Conservation (phyloP, 2,329 filamentous ascomycete species). For the Xylaria sp. region DNA sequence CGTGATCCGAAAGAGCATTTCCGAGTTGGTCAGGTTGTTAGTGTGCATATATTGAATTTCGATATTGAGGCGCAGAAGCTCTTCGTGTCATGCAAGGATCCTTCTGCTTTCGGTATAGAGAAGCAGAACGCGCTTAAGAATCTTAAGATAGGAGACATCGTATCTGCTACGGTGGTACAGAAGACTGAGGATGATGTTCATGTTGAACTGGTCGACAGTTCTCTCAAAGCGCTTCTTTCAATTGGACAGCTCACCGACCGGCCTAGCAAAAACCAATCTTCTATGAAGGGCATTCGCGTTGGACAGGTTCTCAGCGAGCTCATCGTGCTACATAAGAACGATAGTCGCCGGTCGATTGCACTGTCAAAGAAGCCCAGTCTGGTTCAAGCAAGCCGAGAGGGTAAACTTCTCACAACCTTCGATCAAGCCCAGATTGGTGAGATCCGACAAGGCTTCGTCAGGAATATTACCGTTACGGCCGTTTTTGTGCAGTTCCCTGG, state of each 20-base stretch:
- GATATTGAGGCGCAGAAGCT: conserved; percentile 74
- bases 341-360: conserved; percentile 74
- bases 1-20: conserved; percentile 89
- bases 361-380: conserved; percentile 85
- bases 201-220: conserved; percentile 74
- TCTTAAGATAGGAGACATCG: conserved; percentile 73
- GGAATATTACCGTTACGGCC: conserved; percentile 80
- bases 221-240: conserved; percentile 78
- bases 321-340: conserved; percentile 85
- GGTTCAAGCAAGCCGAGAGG: conserved; percentile 73
- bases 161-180: conserved; percentile 80
- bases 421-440: conserved; percentile 73
- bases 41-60: conserved; percentile 83
- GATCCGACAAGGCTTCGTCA: conserved; percentile 77
- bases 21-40: conserved; percentile 86
- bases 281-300: conserved; percentile 80
- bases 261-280: conserved; percentile 72
- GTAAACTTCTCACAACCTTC: conserved; percentile 73
- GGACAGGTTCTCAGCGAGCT: conserved; percentile 83
- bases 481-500: conserved; percentile 89
- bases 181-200: conserved; percentile 78
- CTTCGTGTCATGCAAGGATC: conserved; percentile 92
- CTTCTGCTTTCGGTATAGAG: conserved; percentile 73
- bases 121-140: conserved; percentile 78
- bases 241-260: conserved; percentile 85